These are phyloP conservation scores for Coemansia sp. DNA, from an alignment of 192 early-diverging fungal species.

Conservation along the genomic window DNA sequence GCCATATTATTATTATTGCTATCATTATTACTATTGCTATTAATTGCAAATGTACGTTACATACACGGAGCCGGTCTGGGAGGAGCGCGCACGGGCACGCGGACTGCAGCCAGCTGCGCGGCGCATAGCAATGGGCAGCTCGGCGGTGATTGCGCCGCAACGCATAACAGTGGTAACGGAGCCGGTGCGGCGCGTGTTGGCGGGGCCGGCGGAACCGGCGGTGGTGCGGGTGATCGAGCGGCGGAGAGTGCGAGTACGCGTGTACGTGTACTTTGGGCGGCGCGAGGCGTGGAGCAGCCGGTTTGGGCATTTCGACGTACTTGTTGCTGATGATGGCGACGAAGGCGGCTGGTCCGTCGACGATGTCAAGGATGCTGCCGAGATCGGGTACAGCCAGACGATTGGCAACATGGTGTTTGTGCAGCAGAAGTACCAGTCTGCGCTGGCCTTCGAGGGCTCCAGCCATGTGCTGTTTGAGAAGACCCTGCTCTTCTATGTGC, in stretches of 20 bases:
- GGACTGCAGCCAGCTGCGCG: slow-evolving; percentile 14
- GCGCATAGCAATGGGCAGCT: slow-evolving; percentile 60
- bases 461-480: slow-evolving; percentile 4
- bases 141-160: slow-evolving; percentile 57
- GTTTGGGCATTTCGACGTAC: slow-evolving; percentile 7
- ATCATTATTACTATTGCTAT: not conserved
- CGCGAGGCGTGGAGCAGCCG: not conserved
- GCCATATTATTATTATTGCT: not conserved
- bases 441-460: not conserved
- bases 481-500: slow-evolving; percentile 5
- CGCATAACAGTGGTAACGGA: not conserved
- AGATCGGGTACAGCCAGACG: slow-evolving; percentile 2
- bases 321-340: not conserved
- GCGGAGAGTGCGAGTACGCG: not conserved
- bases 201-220: not conserved
- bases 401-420: not conserved
- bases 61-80: slow-evolving; percentile 5
- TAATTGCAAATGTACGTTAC: not conserved
- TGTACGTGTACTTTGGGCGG: slow-evolving; percentile 4
- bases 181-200: not conserved
- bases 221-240: slow-evolving; percentile 1
- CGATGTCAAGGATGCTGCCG: slow-evolving; percentile 4
- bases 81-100: slow-evolving; percentile 38
- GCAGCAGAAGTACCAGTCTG: not conserved
- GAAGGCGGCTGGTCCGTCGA: not conserved